A percentile compares a stretch with the other conserved stretches of the same genome.
phyloP scores from a whole-genome alignment of 2,329 filamentous ascomycete genomes.

The Exophiala alcalophila region DNA sequence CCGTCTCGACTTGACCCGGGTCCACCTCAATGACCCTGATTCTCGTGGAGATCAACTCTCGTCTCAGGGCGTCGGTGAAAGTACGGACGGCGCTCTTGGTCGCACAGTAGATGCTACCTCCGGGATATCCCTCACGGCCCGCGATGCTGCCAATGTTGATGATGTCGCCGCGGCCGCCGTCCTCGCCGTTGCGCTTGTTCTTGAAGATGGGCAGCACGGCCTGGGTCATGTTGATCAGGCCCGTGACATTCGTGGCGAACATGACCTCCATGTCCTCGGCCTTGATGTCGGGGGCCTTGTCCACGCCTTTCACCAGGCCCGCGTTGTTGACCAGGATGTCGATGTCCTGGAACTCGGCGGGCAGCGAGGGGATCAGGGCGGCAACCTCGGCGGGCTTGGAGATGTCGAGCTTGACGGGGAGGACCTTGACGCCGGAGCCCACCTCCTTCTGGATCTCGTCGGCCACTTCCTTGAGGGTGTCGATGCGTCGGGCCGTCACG shows the following conservation, averaged over 20 bases:
- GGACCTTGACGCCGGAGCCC: slow-evolving; percentile 74
- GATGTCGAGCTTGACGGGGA: slow-evolving; percentile 82
- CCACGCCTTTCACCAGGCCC: slow-evolving; percentile 84
- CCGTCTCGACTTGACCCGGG: slow-evolving; percentile 86
- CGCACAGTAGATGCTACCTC: slow-evolving; percentile 88
- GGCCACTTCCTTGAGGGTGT: slow-evolving; percentile 72
- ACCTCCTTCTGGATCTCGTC: slow-evolving; percentile 73
- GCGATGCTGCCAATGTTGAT: slow-evolving; percentile 94
- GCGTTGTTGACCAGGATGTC: slow-evolving; percentile 95
- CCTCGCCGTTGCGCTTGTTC: slow-evolving; percentile 42
- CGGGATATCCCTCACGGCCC: slow-evolving; percentile 80
- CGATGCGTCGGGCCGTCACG: slow-evolving; percentile 81
- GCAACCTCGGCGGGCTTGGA: slow-evolving; percentile 73
- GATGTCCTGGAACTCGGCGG: slow-evolving; percentile 78
- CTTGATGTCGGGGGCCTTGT: slow-evolving; percentile 76
- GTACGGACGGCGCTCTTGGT: slow-evolving; percentile 84
- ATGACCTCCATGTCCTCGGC: slow-evolving; percentile 80
- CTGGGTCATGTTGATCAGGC: slow-evolving; percentile 95
- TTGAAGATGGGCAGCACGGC: slow-evolving; percentile 81
- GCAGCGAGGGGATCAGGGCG: slow-evolving; percentile 68
- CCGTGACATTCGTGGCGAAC: slow-evolving; percentile 91
- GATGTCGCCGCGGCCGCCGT: slow-evolving; percentile 82
- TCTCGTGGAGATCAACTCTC: slow-evolving; percentile 75
- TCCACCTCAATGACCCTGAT: slow-evolving; percentile 86
- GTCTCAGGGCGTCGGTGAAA: slow-evolving; percentile 79